Evolutionary conservation across 495 filamentous ascomycete species (phyloP).

Genomic region (Elasticomyces elasticus): DNA sequence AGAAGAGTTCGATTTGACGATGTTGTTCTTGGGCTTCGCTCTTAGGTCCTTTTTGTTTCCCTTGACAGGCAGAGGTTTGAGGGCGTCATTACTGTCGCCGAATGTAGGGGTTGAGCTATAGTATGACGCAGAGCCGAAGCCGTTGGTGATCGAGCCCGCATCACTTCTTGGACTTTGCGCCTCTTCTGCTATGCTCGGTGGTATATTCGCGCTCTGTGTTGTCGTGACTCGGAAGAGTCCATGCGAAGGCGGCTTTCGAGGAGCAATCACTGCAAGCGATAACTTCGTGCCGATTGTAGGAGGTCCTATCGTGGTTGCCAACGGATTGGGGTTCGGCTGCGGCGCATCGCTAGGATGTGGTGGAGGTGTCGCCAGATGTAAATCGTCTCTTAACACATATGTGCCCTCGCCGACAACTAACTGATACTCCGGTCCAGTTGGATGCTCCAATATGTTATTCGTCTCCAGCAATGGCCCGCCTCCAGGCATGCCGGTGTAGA

Average conservation of each 20-base stretch:
- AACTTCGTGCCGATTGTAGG: conserved; percentile 80
- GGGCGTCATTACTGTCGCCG: conserved; percentile 74
- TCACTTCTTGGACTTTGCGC: conserved; percentile 28
- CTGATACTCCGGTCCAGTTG: conserved; percentile 66
- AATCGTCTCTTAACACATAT: conserved; percentile 77
- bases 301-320: conserved; percentile 70
- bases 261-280: conserved; percentile 60
- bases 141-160: conserved; percentile 25
- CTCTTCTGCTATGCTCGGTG: conserved; percentile 35
- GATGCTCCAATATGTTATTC: conserved; percentile 74
- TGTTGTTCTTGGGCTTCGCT: conserved; percentile 92
- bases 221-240: conserved; percentile 42
- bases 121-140: conserved; percentile 20
- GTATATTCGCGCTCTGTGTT: conserved; percentile 35
- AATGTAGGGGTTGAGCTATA: conserved; percentile 51
- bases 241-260: conserved; percentile 47
- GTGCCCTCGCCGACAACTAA: conserved; percentile 91
- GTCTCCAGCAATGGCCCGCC: conserved; percentile 70
- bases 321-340: conserved; percentile 73
- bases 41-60: conserved; percentile 58
- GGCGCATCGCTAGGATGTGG: conserved; percentile 91
- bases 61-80: conserved; percentile 39
- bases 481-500: conserved; percentile 34
- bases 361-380: conserved; percentile 86
- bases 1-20: conserved; percentile 94